Evolutionary conservation across 495 filamentous ascomycete species (phyloP), one percentile per base, ranked within the genome.

Genomic region (Halenospora varia): DNA sequence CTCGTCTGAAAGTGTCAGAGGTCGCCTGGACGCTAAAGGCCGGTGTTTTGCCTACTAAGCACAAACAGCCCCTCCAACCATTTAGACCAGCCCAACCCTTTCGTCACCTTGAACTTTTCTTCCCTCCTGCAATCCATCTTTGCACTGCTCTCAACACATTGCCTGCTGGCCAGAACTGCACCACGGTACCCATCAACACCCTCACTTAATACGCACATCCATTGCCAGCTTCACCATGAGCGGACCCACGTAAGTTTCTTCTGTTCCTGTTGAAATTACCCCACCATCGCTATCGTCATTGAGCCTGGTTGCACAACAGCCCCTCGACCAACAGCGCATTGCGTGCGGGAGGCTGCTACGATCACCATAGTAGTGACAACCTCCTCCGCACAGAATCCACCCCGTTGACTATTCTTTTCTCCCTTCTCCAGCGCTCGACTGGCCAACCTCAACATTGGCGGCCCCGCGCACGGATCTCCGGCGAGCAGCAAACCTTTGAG

Each of bases 401-500:
- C 59, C 54, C 15, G 39, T 25, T 64, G 47, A 64, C 54, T 19
- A 51, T 25, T n/a, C 2, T 19, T 51, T 40, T 59, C 25, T 48
- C 72, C 81, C 86, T 75, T 85, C 78, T 77, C 58, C 79, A 92
- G 89, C 79, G 88, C 89, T 75, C 89, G 90, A 77, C 83, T 94
- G 68, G 87, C 89, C 77, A 85, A 82, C 80, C 89, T 92, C 73
- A 81, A 85, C 81, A 79, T 90, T 78, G 86, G 87, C 70, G 77
- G 61, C 4, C 20, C 51, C n/a, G 59, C 62, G 48, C 52, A 51
- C 18, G 54, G 45, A 46, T 29, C 24, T 35, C 29, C 29, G 29
- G 29, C 29, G 6, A 35, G 29, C 4, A 35, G 29, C n/a, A n/a
- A n/a, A 8, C 42, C 45, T 42, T n/a, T 42, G 15, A 20, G 9